These are phyloP conservation scores for Chenopodium formosanum DNA, from an alignment of 148 eudicot species.

Conservation along the genomic window DNA sequence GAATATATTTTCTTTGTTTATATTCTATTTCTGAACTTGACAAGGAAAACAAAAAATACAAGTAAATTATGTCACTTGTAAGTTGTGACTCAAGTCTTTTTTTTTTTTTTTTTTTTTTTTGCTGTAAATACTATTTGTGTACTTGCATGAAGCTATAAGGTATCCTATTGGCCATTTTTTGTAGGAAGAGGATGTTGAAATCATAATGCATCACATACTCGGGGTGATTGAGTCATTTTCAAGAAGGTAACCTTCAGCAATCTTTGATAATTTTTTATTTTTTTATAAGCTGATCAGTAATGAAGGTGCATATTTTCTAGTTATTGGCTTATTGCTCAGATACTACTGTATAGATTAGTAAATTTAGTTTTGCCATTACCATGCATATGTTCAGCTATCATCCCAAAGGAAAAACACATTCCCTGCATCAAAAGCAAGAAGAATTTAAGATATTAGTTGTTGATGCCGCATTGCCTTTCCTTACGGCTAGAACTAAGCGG, in stretches of 20 bases:
- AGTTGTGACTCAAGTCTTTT: no score
- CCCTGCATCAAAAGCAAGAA: constrained; percentile 43
- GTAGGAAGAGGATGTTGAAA: constrained; percentile 87
- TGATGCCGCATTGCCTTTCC: constrained; percentile 67
- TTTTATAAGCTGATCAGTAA: neutral
- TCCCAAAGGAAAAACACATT: constrained; percentile 25
- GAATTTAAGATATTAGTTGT: constrained; percentile 51
- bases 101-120: neutral
- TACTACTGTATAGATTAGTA: neutral
- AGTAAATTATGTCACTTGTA: no score
- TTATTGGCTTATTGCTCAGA: neutral
- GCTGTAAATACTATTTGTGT: neutral
- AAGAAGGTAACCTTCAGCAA: constrained; percentile 47
- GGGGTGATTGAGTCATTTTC: constrained; percentile 69
- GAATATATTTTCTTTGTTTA: no score
- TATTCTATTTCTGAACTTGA: no score
- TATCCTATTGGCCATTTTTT: constrained; percentile 19
- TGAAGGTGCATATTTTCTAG: neutral
- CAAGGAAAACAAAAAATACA: no score
- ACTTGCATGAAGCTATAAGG: constrained; percentile 9
- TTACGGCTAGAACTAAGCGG: constrained; percentile 60
- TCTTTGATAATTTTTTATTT: neutral
- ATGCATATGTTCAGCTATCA: constrained; percentile 41
- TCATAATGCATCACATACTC: constrained; percentile 71
- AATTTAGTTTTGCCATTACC: neutral